These are phyloP conservation scores for Fusarium equiseti DNA, from an alignment of 2,329 filamentous ascomycete genomes.

Conservation along the genomic window DNA sequence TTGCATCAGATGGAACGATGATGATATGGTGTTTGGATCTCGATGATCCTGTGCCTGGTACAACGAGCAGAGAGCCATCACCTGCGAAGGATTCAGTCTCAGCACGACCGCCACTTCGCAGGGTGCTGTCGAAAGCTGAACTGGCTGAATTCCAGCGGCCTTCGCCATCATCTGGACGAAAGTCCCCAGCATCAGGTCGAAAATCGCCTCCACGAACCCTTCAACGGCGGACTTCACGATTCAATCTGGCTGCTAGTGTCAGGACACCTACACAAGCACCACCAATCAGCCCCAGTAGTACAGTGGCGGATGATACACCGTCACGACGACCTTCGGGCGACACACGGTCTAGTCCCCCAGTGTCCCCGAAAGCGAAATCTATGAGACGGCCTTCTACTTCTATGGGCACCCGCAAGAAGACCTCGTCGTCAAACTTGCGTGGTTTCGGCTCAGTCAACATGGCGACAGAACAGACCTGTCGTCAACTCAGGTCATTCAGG, in stretches of 20 bases:
- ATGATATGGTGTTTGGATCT: constrained; percentile 79
- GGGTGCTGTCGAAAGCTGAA: constrained; percentile 88
- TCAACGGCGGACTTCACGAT: constrained; percentile 66
- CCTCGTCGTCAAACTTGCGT: constrained; percentile 59
- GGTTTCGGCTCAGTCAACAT: constrained; percentile 69
- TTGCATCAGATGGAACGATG: constrained; percentile 83
- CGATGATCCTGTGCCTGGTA: constrained; percentile 57
- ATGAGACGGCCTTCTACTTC: constrained; percentile 67
- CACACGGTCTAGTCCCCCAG: constrained; percentile 61
- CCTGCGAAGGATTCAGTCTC: constrained; percentile 66
- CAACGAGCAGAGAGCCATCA: constrained; percentile 65
- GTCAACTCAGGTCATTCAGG: constrained; percentile 71
- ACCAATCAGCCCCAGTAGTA: constrained; percentile 57
- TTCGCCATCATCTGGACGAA: constrained; percentile 60
- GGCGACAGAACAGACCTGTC: constrained; percentile 74
- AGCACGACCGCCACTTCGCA: constrained; percentile 79
- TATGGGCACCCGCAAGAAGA: constrained; percentile 64
- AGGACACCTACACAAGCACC: constrained; percentile 56
- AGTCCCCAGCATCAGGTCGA: constrained; percentile 62
- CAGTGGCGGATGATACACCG: constrained; percentile 59
- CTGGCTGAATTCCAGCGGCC: constrained; percentile 80
- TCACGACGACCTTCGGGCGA: constrained; percentile 61
- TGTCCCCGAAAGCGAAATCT: constrained; percentile 62
- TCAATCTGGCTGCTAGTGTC: constrained; percentile 56
- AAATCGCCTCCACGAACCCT: constrained; percentile 68